These are phyloP conservation scores for Solanum aculeatissimum DNA, from an alignment of 305 asterid species.

Conservation along the genomic window DNA sequence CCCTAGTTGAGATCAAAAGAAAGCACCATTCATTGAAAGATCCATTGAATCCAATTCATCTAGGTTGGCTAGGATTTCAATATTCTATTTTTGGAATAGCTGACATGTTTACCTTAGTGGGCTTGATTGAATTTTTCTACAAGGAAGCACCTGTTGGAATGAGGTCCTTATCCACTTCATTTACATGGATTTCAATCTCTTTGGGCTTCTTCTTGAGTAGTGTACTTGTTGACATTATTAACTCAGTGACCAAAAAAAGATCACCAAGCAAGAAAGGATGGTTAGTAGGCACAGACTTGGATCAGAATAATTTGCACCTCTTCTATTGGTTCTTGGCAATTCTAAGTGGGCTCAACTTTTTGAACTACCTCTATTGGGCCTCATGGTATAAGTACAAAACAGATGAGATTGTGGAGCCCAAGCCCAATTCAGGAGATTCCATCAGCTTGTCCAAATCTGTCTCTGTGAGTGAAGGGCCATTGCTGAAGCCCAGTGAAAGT, in stretches of 20 bases:
- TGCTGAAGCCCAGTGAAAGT: neutral
- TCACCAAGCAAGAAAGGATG: constrained; percentile 46
- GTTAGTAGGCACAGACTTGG: constrained; percentile 46
- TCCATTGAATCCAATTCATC: constrained; percentile 41
- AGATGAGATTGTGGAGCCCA: constrained; percentile 1
- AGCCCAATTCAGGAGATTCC: neutral
- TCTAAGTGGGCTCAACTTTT: constrained; percentile 46
- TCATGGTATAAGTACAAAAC: constrained; percentile 47
- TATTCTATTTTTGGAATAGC: constrained; percentile 64
- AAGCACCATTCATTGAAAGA: constrained; percentile 17
- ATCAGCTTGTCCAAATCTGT: neutral
- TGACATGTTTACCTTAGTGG: constrained; percentile 72
- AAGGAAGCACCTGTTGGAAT: constrained; percentile 67
- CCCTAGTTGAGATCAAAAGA: constrained; percentile 44
- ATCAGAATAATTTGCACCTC: constrained; percentile 34
- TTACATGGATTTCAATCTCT: constrained; percentile 48
- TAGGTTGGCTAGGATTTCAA: constrained; percentile 59
- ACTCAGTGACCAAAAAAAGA: constrained; percentile 26
- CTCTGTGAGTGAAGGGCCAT: neutral
- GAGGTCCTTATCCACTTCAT: constrained; percentile 70
- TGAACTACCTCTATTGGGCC: constrained; percentile 55
- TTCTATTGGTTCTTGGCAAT: constrained; percentile 68
- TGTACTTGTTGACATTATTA: constrained; percentile 50
- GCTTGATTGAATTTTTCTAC: constrained; percentile 61
- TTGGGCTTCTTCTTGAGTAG: constrained; percentile 65